Evolutionary conservation across 768 basidiomycete genomes (phyloP).

Genomic region (Suillus fuscotomentosus): DNA sequence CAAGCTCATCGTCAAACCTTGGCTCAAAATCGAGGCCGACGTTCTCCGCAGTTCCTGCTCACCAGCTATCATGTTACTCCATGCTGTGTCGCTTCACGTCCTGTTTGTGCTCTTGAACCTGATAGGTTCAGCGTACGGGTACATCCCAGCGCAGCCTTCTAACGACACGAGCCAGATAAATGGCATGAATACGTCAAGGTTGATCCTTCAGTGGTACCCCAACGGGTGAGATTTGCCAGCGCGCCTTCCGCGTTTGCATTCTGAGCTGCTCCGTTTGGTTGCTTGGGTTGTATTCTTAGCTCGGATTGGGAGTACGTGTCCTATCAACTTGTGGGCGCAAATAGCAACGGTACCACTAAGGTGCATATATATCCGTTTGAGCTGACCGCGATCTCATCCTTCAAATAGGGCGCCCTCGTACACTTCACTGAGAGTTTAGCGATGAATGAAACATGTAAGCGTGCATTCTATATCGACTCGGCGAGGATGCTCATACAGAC

Average conservation of each 20-base stretch:
- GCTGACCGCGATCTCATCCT: neutral
- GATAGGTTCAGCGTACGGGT: slow-evolving; percentile 34
- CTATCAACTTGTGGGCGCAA: slow-evolving; percentile 55
- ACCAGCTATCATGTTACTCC: slow-evolving; percentile 16
- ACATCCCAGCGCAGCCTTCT: slow-evolving; percentile 72
- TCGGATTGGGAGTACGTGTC: slow-evolving; percentile 55
- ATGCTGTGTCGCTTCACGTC: slow-evolving; percentile 1
- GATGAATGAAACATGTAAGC: slow-evolving; percentile 46
- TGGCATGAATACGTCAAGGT: slow-evolving; percentile 53
- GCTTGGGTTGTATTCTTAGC: slow-evolving; percentile 26
- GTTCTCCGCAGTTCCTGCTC: slow-evolving; percentile 1
- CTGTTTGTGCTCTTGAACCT: slow-evolving; percentile 9
- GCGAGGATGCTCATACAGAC: slow-evolving; percentile 9
- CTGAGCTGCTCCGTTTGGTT: slow-evolving; percentile 9
- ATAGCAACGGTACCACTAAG: slow-evolving; percentile 51
- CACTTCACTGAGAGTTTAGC: slow-evolving; percentile 73
- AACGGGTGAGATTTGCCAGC: slow-evolving; percentile 39
- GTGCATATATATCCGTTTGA: slow-evolving; percentile 34
- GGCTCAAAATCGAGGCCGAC: slow-evolving; percentile 11
- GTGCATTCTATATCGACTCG: neutral
- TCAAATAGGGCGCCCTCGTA: slow-evolving; percentile 69
- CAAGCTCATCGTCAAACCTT: slow-evolving; percentile 12
- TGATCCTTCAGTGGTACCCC: slow-evolving; percentile 61
- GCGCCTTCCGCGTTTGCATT: slow-evolving; percentile 1
- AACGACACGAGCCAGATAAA: slow-evolving; percentile 60